Base-by-base conservation (phyloP, 495 filamentous ascomycete genomes). In the Aspergillus ostianus region DNA sequence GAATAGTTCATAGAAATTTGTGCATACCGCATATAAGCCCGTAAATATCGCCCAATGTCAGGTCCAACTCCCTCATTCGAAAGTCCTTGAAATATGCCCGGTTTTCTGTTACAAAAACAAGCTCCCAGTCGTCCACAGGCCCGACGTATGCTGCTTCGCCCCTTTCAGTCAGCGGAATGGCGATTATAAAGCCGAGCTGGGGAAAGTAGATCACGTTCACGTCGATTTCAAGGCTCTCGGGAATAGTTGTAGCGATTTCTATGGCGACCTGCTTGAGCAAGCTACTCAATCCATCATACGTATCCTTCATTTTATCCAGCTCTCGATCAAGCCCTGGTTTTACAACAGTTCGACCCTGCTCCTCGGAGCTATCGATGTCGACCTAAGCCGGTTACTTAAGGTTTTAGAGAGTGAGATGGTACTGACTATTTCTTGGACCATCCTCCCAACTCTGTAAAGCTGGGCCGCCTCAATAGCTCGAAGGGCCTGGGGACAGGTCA, bases 151-250 rank as follows among this genome's bases (percentile, higher is more conserved):
- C 76, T 0, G 86, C 83, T 54, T 80, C 74, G 0, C 87, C 87
- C 7, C 78, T 69, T 18, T 79, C 74, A 64, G 92, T 84, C 12
- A 89, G 70, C 0, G 82, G 81, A 21, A 97, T 86, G 0, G 87
- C 86, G 23, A 92, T 89, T 18, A 97, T 83, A 72, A 96, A 98
- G 3, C 94, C 95, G 15, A 97, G 82, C 67, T 96, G 91, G 10
- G 92, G 92, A 64, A 97, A 91, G 70, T 93, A 93, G 20, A 95
- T 88, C 52, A 89, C 86, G 57, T 90, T 90, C 73, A 97, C 63
- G 68, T 86, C 74, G 57, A 86, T 68, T 73, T 81, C 73, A 68
- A 89, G 64, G 62, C 77, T 64, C 59, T 76, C 75, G 0, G 94
- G 93, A 13, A 93, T 76, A 1, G 79, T 82, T 12, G 67, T 70